These are phyloP conservation scores for Hypoxylon crocopeplum DNA, from an alignment of 495 filamentous ascomycete genomes.

Conservation along the genomic window DNA sequence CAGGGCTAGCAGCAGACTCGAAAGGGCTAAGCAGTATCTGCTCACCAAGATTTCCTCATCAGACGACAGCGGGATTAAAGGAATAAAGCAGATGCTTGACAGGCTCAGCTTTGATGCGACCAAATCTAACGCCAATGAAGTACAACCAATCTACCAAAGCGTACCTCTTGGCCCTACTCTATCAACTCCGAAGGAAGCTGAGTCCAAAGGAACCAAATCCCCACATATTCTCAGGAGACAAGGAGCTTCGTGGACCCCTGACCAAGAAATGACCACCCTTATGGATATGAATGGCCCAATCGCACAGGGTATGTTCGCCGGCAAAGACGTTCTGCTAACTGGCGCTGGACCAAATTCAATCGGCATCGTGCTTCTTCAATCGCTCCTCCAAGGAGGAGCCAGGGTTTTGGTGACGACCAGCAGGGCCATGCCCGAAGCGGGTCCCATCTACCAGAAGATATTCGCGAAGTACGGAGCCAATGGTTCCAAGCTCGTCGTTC, in stretches of 20 bases:
- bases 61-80: neutral
- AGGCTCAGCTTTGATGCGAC: neutral
- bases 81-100: conserved; percentile 13
- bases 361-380: conserved; percentile 85
- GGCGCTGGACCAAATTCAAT: conserved; percentile 91
- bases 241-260: conserved; percentile 77
- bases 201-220: conserved; percentile 1
- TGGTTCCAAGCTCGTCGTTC: conserved; percentile 85
- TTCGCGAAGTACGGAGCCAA: conserved; percentile 80
- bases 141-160: neutral
- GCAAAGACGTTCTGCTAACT: conserved; percentile 88
- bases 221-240: conserved; percentile 27
- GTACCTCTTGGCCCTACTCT: neutral
- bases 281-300: conserved; percentile 59
- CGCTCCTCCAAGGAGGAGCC: conserved; percentile 84
- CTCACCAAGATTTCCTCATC: conserved; percentile 13
- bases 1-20: conserved; percentile 19
- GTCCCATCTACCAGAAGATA: conserved; percentile 90
- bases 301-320: conserved; percentile 76
- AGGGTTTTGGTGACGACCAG: conserved; percentile 88
- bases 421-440: conserved; percentile 84
- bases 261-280: conserved; percentile 77
- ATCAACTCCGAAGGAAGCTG: neutral
- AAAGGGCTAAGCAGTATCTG: conserved; percentile 23
- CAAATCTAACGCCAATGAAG: neutral